These are phyloP conservation scores for Penicillium sp. DNA, from an alignment of 2,329 filamentous ascomycete species.

Conservation along the genomic window DNA sequence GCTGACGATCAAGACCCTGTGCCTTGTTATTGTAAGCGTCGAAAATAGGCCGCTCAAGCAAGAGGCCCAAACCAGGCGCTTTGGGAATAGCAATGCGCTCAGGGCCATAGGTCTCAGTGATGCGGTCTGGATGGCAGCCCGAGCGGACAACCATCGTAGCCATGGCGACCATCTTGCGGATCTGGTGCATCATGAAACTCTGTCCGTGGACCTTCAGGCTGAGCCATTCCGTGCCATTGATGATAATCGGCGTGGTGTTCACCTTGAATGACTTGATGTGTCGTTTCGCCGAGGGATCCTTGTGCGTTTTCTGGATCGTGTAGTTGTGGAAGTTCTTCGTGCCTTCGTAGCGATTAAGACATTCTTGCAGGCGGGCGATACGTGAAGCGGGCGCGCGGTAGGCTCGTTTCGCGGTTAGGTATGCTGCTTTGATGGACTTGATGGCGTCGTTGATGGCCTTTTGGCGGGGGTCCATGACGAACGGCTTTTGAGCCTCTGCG, in stretches of 20 bases:
- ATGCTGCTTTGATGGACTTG: slow-evolving; percentile 74
- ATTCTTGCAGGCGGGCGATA: slow-evolving; percentile 70
- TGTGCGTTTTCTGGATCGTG: slow-evolving; percentile 81
- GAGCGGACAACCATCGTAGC: slow-evolving; percentile 79
- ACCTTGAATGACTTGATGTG: slow-evolving; percentile 90
- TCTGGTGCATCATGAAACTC: slow-evolving; percentile 99
- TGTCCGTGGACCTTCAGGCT: slow-evolving; percentile 95
- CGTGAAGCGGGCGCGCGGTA: slow-evolving; percentile 77
- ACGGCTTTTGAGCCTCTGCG: slow-evolving; percentile 10
- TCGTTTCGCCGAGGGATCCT: slow-evolving; percentile 80
- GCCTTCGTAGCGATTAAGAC: slow-evolving; percentile 72
- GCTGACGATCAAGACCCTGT: slow-evolving; percentile 60
- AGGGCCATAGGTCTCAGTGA: slow-evolving; percentile 69
- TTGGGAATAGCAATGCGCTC: slow-evolving; percentile 86
- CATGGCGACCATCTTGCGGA: slow-evolving; percentile 98
- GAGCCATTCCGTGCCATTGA: slow-evolving; percentile 91
- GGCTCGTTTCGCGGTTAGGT: slow-evolving; percentile 74
- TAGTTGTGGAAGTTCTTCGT: slow-evolving; percentile 97
- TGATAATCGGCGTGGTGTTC: slow-evolving; percentile 72
- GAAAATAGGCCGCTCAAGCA: slow-evolving; percentile 90
- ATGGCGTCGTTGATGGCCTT: slow-evolving; percentile 62
- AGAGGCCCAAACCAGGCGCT: slow-evolving; percentile 80
- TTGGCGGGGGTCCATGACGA: slow-evolving; percentile 26
- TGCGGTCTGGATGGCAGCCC: slow-evolving; percentile 68
- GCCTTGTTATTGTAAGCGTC: slow-evolving; percentile 80